Evolutionary conservation across 257 asterid species (phyloP), one percentile per base, ranked within the genome.

Genomic region (Petunia secreta): DNA sequence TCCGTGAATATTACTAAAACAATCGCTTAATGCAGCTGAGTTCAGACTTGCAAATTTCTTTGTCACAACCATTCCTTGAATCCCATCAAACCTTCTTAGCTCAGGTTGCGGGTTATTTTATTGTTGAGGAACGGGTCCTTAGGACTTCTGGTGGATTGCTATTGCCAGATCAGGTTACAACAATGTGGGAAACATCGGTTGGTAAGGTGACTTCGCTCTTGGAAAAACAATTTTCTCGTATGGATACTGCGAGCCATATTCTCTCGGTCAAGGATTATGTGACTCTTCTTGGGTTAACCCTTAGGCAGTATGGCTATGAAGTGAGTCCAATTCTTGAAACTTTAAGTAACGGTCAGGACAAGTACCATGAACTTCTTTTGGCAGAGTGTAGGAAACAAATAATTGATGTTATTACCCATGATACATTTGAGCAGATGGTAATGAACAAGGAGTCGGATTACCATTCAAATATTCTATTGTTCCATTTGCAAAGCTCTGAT

Each of bases 391-490:
- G 25, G 25, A 25, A 25, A 25, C 25, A 25, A 25, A 25, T 25
- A 25, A 25, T 25, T 25, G 25, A 25, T 25, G 25, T 25, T 25
- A 25, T 25, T 25, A 25, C 25, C 25, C 0, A 25, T 25, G 25
- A 25, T 25, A 25, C 25, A 25, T 25, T 25, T 25, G 25, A 25
- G 25, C 97, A 94, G 79, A 94, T 94, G 98, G 91, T 94, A 82
- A 79, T 94, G 93, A 94, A 92, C 81, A 94, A 92, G 87, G 98
- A 94, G 80, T 90, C 95, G 0, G 98, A 94, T 11, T 94, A 94
- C 87, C 98, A 92, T 81, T 64, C 97, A 46, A 94, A 94, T 80
- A 97, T 92, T 34, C 88, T 94, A 55, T 74, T 94, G 43, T 92
- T 94, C 80, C 98, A 94, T 87, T 91, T 94, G 25, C 98, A 94